Base-by-base conservation (phyloP, 148 eudicot genomes). In the Chenopodium suecicum region DNA sequence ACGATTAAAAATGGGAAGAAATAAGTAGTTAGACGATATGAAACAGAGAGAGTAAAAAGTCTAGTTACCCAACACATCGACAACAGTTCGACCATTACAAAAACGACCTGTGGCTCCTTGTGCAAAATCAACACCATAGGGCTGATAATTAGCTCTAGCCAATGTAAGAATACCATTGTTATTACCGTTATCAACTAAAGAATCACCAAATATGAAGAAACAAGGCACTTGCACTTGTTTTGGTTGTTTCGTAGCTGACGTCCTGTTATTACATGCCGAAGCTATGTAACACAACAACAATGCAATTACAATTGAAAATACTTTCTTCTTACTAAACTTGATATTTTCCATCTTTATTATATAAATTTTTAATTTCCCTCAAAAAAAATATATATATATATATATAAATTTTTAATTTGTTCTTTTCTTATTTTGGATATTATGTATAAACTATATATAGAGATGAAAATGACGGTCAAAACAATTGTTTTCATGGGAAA, bases 171-270 rank as follows among this genome's bases (percentile, higher is more conserved):
- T 78, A 6, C 70, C 83, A 41, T 94, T 94, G 79, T 94, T 94
- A 83, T 92, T 94, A 31, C 98, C 98, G 73, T 92, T 94, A 34
- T 94, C 98, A 22, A 94, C 93, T 44, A 94, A 83, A 0, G 98
- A 94, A 76, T 94, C 98, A 0, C 98, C 98, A 77, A 94, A 94
- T 20, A 94, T 91, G 79, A 83, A 92, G 58, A 94, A 83, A 44
- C 93, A 83, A 1, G 89, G 93, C 27, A 90, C 95, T 75, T 86
- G 88, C 46, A 81, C 77, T 83, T 80, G 79, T 29, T 7, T 2
- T 31, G 67, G 58, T 12, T 73, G 60, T 44, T 22, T 70, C 7
- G 73, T 17, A 8, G 17, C 75, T 1, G 78, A 29, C 37, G 80
- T 23, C 52, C 50, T 74, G 7, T 16, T 74, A 14, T 16, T 2